A percentile compares a stretch with the other conserved stretches of the same genome.
Evolutionary conservation across 1,284 basidiomycete species (phyloP).

Genomic region (Hemileia vastatrix): DNA sequence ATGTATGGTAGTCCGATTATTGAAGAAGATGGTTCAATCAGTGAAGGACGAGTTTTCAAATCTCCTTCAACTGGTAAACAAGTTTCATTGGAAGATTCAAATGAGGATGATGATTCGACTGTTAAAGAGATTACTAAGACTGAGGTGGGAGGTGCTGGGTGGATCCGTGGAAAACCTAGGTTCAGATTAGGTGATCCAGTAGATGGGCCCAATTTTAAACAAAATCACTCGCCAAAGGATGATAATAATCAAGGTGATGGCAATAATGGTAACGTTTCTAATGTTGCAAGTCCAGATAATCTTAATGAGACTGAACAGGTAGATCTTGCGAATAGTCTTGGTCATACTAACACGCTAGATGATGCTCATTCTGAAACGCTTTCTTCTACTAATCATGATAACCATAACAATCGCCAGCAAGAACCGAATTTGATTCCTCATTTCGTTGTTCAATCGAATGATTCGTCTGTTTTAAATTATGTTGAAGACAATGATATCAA

Average conservation of each 20-base stretch:
- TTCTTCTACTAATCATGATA: no score
- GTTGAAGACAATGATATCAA: no score
- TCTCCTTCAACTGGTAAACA: no score
- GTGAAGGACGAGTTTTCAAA: slow-evolving; percentile 28
- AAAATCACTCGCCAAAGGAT: not conserved
- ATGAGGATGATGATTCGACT: slow-evolving; percentile 1
- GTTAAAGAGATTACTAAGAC: slow-evolving; percentile 11
- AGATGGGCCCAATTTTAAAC: not conserved
- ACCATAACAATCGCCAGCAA: no score
- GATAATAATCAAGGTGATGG: no score
- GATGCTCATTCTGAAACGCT: no score
- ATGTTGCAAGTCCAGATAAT: not conserved
- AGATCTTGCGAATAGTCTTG: no score
- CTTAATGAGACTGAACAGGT: no score
- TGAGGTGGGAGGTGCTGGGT: slow-evolving; percentile 19
- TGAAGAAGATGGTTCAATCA: slow-evolving; percentile 31
- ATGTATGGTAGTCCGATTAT: slow-evolving; percentile 40
- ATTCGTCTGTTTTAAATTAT: no score
- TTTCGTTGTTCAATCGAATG: no score
- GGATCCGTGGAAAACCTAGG: slow-evolving; percentile 22
- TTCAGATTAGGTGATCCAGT: slow-evolving; percentile 10
- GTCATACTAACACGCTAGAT: no score
- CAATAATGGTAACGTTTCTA: not conserved
- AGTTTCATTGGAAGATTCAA: not conserved
- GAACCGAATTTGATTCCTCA: no score